phyloP scores from a whole-genome alignment of 352 stramenopile genomes.

The Blastocystis sp. region DNA sequence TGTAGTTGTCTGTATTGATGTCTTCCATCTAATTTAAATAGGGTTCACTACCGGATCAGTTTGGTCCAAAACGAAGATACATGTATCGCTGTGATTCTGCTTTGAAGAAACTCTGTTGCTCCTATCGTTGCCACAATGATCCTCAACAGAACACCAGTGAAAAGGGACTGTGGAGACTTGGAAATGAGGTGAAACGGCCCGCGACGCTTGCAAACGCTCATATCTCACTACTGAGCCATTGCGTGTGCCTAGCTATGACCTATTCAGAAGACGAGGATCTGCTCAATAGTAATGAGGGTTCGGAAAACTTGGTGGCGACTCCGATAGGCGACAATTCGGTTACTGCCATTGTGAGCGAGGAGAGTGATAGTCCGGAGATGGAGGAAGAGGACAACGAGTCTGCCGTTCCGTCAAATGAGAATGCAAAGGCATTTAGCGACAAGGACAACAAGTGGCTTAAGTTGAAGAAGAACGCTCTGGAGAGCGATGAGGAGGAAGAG shows the following conservation, averaged over 20 bases:
- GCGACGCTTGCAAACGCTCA: no score
- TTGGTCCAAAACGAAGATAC: no score
- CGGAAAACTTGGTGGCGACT: not conserved
- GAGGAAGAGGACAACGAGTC: not conserved
- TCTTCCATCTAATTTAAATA: constrained; percentile 4
- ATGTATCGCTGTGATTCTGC: no score
- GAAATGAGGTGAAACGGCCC: no score
- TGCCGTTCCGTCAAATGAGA: not conserved
- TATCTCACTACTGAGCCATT: not conserved
- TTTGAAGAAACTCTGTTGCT: no score
- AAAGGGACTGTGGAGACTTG: no score
- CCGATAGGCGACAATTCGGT: not conserved
- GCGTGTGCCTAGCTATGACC: not conserved
- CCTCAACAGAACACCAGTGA: no score
- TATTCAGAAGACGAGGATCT: constrained; percentile 42
- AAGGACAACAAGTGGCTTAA: constrained; percentile 47
- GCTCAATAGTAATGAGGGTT: constrained; percentile 31
- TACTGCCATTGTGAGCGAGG: constrained; percentile 37
- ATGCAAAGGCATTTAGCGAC: constrained; percentile 38
- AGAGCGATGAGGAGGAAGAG: not conserved
- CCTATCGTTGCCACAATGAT: no score
- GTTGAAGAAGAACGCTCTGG: constrained; percentile 30
- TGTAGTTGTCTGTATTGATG: constrained; percentile 15
- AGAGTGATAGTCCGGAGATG: not conserved
- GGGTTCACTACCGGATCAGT: not conserved